phyloP scores from a whole-genome alignment of 192 early-diverging fungal genomes.

The Helicostylum pulchrum region DNA sequence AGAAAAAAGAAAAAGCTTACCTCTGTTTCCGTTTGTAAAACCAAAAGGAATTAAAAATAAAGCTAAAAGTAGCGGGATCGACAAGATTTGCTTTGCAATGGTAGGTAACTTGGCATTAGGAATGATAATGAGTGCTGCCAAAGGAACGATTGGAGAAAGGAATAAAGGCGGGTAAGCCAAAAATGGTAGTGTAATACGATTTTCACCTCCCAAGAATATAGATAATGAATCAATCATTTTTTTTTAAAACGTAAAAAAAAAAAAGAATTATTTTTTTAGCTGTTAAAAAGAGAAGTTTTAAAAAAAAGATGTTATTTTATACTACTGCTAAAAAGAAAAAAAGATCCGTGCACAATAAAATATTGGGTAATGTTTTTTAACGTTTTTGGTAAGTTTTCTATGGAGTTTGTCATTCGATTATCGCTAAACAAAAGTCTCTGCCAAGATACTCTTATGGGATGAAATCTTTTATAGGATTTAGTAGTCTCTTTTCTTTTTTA shows the following conservation, averaged over 20 bases:
- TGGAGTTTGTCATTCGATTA: no score
- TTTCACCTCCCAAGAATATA: constrained; percentile 7
- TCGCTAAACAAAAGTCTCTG: no score
- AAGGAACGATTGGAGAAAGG: not conserved
- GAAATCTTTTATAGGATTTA: no score
- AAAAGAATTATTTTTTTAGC: not conserved
- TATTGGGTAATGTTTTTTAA: not conserved
- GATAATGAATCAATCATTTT: not conserved
- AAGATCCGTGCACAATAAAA: not conserved
- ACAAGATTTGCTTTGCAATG: constrained; percentile 13
- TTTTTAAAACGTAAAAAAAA: constrained; percentile 3
- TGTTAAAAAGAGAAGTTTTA: not conserved
- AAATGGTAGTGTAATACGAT: constrained; percentile 8
- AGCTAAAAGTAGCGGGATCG: constrained; percentile 20
- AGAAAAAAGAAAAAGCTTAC: constrained; percentile 5
- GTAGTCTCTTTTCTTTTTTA: no score
- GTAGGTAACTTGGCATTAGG: constrained; percentile 4
- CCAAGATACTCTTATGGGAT: no score
- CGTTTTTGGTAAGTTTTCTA: no score
- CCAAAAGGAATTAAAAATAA: constrained; percentile 11
- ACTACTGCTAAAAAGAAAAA: not conserved
- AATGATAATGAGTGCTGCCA: constrained; percentile 8
- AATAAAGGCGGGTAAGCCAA: constrained; percentile 6
- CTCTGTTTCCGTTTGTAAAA: constrained; percentile 12
- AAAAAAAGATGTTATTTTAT: not conserved